Conservation (phyloP, 176 grass and related monocot genomes). For the Oryza longistaminata region DNA sequence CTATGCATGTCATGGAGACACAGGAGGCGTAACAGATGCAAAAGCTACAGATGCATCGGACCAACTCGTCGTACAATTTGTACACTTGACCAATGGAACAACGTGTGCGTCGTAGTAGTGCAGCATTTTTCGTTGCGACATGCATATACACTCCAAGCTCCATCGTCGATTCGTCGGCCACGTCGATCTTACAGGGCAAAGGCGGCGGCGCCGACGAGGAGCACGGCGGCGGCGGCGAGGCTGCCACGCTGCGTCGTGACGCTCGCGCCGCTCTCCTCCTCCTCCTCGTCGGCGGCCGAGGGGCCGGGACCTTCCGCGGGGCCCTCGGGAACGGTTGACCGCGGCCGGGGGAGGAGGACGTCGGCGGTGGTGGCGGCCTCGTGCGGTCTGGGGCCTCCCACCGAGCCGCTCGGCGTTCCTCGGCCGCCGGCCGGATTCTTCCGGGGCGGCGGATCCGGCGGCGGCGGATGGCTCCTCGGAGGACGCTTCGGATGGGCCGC, state of each 20-base stretch:
- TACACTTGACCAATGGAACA: too few relatives aligned
- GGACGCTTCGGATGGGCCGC: neutral
- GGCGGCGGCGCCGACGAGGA: neutral
- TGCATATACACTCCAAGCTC: neutral
- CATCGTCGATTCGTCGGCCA: neutral
- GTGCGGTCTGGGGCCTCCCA: slow-evolving; percentile 10
- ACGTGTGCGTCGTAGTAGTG: too few relatives aligned
- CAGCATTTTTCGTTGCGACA: neutral
- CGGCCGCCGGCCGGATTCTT: slow-evolving; percentile 11
- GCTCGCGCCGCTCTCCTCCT: slow-evolving; percentile 27
- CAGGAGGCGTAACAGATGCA: too few relatives aligned
- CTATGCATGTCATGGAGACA: too few relatives aligned
- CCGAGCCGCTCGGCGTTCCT: slow-evolving; percentile 6
- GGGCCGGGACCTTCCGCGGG: slow-evolving; percentile 20
- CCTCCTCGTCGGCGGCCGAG: neutral
- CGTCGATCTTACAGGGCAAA: slow-evolving; percentile 16
- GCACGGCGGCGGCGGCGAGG: neutral
- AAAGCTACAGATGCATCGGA: too few relatives aligned
- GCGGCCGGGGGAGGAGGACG: neutral
- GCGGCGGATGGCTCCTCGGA: neutral
- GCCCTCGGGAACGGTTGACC: neutral
- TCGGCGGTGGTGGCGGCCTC: neutral
- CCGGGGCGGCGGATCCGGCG: neutral
- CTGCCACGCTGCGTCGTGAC: neutral
- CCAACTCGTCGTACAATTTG: too few relatives aligned